A percentile compares a stretch with the other conserved stretches of the same genome.
Conservation (phyloP, 2,329 filamentous ascomycete genomes). For the Xylariaceae sp. region DNA sequence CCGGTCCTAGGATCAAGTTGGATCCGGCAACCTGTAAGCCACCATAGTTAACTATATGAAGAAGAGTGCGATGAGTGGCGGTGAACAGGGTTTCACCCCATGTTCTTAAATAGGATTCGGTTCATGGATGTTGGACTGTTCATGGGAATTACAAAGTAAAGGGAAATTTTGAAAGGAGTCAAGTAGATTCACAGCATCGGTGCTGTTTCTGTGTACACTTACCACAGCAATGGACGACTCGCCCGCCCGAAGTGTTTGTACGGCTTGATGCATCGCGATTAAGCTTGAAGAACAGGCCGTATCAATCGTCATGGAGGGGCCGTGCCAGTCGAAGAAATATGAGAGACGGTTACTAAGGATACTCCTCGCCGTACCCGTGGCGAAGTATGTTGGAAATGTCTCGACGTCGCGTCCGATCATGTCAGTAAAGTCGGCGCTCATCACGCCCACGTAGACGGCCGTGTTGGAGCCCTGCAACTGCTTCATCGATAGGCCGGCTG, state of each 20-base stretch:
- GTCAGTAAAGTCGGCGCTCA: not conserved
- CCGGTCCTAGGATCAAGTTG: conserved; percentile 20
- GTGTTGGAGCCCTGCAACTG: not conserved
- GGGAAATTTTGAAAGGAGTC: no score
- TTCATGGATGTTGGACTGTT: no score
- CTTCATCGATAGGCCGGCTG: not conserved
- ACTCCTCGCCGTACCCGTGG: not conserved
- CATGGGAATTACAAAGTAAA: no score
- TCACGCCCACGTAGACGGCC: not conserved
- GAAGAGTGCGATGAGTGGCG: no score
- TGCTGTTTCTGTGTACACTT: no score
- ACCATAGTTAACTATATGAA: no score
- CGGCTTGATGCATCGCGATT: conserved; percentile 39
- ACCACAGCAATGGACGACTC: conserved; percentile 30
- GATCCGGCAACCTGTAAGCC: conserved; percentile 4
- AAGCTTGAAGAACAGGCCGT: conserved; percentile 53
- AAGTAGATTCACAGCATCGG: no score
- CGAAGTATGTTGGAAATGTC: not conserved
- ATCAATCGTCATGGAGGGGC: conserved; percentile 49
- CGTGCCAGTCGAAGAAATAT: not conserved
- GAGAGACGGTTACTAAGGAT: not conserved
- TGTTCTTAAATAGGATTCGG: no score
- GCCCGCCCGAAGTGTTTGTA: conserved; percentile 16
- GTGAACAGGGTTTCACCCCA: no score
- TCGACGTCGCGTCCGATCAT: not conserved